phyloP scores from a whole-genome alignment of 768 basidiomycete genomes.

The Boletus fagicola region DNA sequence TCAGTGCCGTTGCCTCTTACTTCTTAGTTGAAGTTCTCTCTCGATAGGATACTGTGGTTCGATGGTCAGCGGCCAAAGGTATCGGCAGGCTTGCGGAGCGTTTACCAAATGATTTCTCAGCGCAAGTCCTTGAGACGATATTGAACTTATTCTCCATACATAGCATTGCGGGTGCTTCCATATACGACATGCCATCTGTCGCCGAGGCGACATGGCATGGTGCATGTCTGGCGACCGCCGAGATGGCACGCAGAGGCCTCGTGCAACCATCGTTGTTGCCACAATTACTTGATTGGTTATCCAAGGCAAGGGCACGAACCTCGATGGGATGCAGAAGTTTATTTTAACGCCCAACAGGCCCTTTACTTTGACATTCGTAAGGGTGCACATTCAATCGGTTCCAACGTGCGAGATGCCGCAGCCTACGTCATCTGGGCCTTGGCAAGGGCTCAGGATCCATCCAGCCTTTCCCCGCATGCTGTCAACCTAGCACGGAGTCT shows the following conservation, averaged over 20 bases:
- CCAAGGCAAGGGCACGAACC: constrained; percentile 53
- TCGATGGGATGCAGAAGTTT: constrained; percentile 12
- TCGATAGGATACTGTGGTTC: constrained; percentile 84
- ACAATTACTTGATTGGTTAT: constrained; percentile 72
- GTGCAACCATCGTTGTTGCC: constrained; percentile 56
- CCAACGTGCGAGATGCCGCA: constrained; percentile 92
- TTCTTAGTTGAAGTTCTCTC: constrained; percentile 1
- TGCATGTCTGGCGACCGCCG: constrained; percentile 86
- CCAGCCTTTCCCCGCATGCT: constrained; percentile 60
- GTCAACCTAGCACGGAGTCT: constrained; percentile 64
- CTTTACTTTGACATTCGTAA: constrained; percentile 90
- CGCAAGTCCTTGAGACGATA: constrained; percentile 81
- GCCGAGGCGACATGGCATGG: constrained; percentile 96
- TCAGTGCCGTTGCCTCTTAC: not conserved
- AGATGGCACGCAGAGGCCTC: constrained; percentile 83
- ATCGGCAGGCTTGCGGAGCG: constrained; percentile 81
- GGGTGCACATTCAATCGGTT: constrained; percentile 90
- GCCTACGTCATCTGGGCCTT: constrained; percentile 95
- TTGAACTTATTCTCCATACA: constrained; percentile 77
- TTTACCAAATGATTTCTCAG: constrained; percentile 69
- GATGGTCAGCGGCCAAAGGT: constrained; percentile 93
- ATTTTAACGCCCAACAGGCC: constrained; percentile 50
- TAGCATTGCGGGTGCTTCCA: constrained; percentile 56
- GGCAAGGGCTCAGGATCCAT: constrained; percentile 69
- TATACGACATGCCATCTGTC: constrained; percentile 70